These are phyloP conservation scores for Hyphopichia wangnamkhiaoensis DNA, from an alignment of 1,139 yeast species.

Conservation along the genomic window DNA sequence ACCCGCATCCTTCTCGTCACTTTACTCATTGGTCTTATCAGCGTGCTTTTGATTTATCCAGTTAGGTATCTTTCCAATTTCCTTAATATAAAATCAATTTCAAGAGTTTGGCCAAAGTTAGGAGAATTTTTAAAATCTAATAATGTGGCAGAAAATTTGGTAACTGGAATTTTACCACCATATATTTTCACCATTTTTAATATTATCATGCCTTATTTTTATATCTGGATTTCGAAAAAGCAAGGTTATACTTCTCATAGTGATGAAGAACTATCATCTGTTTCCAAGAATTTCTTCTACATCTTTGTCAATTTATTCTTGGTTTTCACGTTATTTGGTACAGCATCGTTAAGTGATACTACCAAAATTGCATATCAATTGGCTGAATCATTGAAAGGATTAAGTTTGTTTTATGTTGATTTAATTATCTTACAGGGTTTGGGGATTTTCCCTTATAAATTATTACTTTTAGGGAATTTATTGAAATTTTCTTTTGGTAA, in stretches of 20 bases:
- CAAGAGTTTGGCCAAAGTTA: conserved; percentile 70
- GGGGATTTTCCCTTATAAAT: conserved; percentile 75
- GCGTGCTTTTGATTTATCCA: conserved; percentile 71
- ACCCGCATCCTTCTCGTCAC: conserved; percentile 64
- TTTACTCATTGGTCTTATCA: conserved; percentile 58
- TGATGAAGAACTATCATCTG: conserved; percentile 76
- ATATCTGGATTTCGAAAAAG: conserved; percentile 62
- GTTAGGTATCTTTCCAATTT: conserved; percentile 73
- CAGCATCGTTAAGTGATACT: conserved; percentile 73
- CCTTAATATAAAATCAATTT: conserved; percentile 66
- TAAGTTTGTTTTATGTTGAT: conserved; percentile 73
- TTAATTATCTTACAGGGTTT: conserved; percentile 73
- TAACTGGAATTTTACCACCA: conserved; percentile 79
- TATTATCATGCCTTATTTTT: conserved; percentile 71
- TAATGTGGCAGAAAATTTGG: conserved; percentile 59
- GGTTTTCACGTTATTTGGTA: conserved; percentile 81
- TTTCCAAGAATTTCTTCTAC: conserved; percentile 80
- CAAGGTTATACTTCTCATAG: conserved; percentile 83
- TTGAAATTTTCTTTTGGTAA: conserved; percentile 57
- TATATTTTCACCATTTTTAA: conserved; percentile 74
- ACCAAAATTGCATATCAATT: conserved; percentile 65
- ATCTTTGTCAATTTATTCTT: conserved; percentile 82
- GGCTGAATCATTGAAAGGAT: conserved; percentile 68
- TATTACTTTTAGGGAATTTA: conserved; percentile 66
- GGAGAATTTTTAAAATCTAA: conserved; percentile 62